phyloP scores from a whole-genome alignment of 2,329 filamentous ascomycete genomes.

The Aspergillus sp. region DNA sequence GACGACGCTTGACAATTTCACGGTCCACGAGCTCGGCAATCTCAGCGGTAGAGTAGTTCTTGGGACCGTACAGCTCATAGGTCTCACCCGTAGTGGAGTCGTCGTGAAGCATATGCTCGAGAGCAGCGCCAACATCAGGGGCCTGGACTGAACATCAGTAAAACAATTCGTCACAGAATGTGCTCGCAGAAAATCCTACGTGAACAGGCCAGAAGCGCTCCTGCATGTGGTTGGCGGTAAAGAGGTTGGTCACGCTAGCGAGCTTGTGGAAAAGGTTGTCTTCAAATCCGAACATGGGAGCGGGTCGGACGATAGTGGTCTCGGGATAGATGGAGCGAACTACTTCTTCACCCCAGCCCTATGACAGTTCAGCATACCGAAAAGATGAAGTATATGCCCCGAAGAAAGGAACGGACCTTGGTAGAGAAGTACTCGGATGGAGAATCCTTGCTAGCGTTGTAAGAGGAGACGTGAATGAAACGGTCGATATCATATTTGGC shows the following conservation, averaged over 20 bases:
- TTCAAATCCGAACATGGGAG: slow-evolving; percentile 91
- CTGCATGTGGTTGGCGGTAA: slow-evolving; percentile 90
- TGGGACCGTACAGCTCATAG: slow-evolving; percentile 89
- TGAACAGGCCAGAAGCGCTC: slow-evolving; percentile 89
- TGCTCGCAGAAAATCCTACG: slow-evolving; percentile 44
- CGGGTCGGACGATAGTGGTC: slow-evolving; percentile 90
- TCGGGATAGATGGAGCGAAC: slow-evolving; percentile 89
- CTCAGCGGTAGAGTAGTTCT: slow-evolving; percentile 81
- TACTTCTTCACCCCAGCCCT: slow-evolving; percentile 74
- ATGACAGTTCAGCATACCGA: slow-evolving; percentile 9
- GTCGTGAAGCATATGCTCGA: slow-evolving; percentile 85
- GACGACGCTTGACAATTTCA: slow-evolving; percentile 83
- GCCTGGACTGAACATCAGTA: slow-evolving; percentile 46
- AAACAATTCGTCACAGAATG: neutral
- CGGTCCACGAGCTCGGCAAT: slow-evolving; percentile 81
- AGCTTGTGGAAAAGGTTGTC: slow-evolving; percentile 84
- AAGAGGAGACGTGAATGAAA: slow-evolving; percentile 93
- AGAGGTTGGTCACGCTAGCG: slow-evolving; percentile 69
- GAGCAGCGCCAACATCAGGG: slow-evolving; percentile 80
- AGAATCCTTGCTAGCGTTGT: slow-evolving; percentile 77
- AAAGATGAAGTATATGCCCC: neutral
- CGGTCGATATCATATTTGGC: slow-evolving; percentile 98
- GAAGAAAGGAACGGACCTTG: slow-evolving; percentile 55
- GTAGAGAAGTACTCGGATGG: slow-evolving; percentile 83
- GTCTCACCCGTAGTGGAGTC: slow-evolving; percentile 86